Evolutionary conservation across 1,284 basidiomycete species (phyloP), one percentile per base, ranked within the genome.

Genomic region (Retiboletus flavoniger): DNA sequence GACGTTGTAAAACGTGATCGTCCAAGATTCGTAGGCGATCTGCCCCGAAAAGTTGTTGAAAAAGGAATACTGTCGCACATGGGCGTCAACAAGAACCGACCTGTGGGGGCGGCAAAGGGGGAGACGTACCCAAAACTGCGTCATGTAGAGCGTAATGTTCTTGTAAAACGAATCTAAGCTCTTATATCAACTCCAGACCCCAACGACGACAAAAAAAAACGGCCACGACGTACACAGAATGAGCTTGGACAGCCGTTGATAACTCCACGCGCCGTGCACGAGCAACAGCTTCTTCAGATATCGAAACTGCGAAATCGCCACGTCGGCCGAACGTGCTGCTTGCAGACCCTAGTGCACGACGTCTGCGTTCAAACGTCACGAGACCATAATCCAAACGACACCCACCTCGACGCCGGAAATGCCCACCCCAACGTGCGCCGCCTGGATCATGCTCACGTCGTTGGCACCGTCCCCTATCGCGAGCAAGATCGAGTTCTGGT

Each of bases 31-130:
- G 71, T 95, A 97, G 46, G 94, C 90, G 60, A 98, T 95, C 73
- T 99, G 96, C 19, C 96, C 97, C 2, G 95, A 98, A 75, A 98
- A 99, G 67, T 95, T 96, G 78, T 97, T 98, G 80, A 95, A 90
- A 80, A 97, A 95, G 39, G 97, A 98, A 73, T 88, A 99, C 96
- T 95, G 58, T 36, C 11, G 28, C 35, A 3, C 17, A 2, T 1
- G 2, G 10, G 10, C 1, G 26, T 63, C 31, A 54, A 45, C 17
- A 19, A 7, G 1, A 43, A 42, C 19, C 2, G 19, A 39, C 2
- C 4, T 1, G 16, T 11, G 5, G 10, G 19, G 31, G 46, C 4
- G 16, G 55, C 3, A 60, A 48, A 24, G 42, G 13, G 13, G 13
- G 73, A 7, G 24, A 41, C 83, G 43, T 73, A 93, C 93, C 92